phyloP scores from a whole-genome alignment of 768 basidiomycete species.

The Pleurotus sapidus region DNA sequence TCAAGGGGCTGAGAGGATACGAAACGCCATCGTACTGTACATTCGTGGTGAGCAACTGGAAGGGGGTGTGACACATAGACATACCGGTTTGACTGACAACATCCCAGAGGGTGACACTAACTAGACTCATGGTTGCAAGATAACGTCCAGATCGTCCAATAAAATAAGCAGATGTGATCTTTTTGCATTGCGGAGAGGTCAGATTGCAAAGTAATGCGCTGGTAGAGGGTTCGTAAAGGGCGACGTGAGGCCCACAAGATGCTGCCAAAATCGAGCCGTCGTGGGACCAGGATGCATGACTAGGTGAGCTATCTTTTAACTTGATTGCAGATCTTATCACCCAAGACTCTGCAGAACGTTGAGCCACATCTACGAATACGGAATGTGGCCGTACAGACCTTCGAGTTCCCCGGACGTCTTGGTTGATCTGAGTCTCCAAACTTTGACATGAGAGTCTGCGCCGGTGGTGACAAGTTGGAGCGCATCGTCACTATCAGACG shows the following conservation, averaged over 20 bases:
- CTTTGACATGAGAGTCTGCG: conserved; percentile 71
- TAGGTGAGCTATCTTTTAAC: conserved; percentile 68
- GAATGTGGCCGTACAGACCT: conserved; percentile 36
- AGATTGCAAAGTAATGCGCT: conserved; percentile 60
- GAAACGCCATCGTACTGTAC: conserved; percentile 60
- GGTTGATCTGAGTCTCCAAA: conserved; percentile 65
- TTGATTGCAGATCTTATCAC: conserved; percentile 68
- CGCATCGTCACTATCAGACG: conserved; percentile 29
- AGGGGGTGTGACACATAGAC: conserved; percentile 17
- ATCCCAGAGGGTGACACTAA: conserved; percentile 70
- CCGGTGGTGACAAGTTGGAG: conserved; percentile 69
- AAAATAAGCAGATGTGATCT: conserved; percentile 51
- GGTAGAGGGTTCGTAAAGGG: conserved; percentile 70
- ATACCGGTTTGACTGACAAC: conserved; percentile 59
- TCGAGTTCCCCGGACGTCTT: conserved; percentile 46
- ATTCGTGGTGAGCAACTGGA: not conserved
- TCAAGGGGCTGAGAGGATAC: conserved; percentile 33
- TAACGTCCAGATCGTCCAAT: conserved; percentile 72
- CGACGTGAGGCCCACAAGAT: conserved; percentile 60
- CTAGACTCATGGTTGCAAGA: conserved; percentile 49
- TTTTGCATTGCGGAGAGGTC: conserved; percentile 50
- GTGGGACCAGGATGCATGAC: conserved; percentile 70
- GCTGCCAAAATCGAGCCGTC: conserved; percentile 87
- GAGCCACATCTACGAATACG: not conserved
- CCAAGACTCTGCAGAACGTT: conserved; percentile 61